phyloP scores from a whole-genome alignment of 768 basidiomycete species.

The Strobilomyces confusus region DNA sequence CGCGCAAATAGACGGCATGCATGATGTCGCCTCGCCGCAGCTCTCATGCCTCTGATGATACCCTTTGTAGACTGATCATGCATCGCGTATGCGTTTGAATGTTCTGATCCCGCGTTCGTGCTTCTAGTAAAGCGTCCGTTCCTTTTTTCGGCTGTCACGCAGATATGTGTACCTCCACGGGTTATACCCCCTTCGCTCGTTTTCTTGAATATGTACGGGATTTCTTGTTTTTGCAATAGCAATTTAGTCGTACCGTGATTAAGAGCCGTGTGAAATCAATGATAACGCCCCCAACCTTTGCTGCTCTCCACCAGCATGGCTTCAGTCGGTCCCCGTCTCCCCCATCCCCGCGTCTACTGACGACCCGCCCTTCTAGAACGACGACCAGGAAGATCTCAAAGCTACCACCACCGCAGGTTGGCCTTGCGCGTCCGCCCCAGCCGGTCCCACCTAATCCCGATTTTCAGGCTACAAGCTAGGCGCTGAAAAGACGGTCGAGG shows the following conservation, averaged over 20 bases:
- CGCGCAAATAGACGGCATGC: constrained; percentile 40
- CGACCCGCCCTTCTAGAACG: constrained; percentile 33
- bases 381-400: constrained; percentile 69
- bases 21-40: constrained; percentile 22
- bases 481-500: constrained; percentile 68
- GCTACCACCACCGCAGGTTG: constrained; percentile 67
- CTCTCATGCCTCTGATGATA: constrained; percentile 25
- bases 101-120: constrained; percentile 13
- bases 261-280: constrained; percentile 63
- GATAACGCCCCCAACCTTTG: constrained; percentile 22
- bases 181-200: constrained; percentile 28
- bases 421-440: constrained; percentile 9
- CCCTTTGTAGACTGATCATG: constrained; percentile 7
- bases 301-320: constrained; percentile 43
- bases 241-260: constrained; percentile 18
- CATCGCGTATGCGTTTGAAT: constrained; percentile 5
- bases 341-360: not conserved
- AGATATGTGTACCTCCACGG: constrained; percentile 19
- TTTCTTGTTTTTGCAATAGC: constrained; percentile 29
- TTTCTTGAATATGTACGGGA: constrained; percentile 28
- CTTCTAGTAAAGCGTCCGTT: constrained; percentile 23
- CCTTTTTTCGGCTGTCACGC: constrained; percentile 16
- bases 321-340: constrained; percentile 37
- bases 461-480: constrained; percentile 68
- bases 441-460: constrained; percentile 18